A percentile compares a stretch with the other conserved stretches of the same genome.
phyloP scores from a whole-genome alignment of 768 basidiomycete species.

The Sarcomyxa edulis region DNA sequence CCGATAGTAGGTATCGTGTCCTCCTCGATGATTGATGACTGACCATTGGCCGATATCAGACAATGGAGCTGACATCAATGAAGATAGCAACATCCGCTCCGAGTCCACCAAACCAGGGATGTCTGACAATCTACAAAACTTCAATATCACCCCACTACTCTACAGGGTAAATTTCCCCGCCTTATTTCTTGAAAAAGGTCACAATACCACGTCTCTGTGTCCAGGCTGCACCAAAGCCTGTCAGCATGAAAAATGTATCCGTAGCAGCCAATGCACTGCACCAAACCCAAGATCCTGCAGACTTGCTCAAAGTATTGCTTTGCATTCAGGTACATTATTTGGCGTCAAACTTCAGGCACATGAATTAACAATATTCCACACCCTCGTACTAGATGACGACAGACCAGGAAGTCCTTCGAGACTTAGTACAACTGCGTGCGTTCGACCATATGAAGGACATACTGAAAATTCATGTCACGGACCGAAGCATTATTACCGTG shows the following conservation, averaged over 20 bases:
- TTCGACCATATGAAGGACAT: conserved; percentile 90
- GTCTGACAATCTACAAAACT: conserved; percentile 22
- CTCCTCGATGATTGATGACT: no score
- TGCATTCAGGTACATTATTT: conserved; percentile 77
- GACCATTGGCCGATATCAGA: no score
- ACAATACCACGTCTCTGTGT: no score
- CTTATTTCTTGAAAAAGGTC: no score
- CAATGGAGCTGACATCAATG: no score
- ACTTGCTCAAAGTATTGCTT: conserved; percentile 77
- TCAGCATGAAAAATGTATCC: conserved; percentile 76
- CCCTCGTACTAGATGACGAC: conserved; percentile 64
- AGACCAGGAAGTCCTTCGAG: conserved; percentile 69
- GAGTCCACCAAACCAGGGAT: conserved; percentile 96
- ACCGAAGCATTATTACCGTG: conserved; percentile 63
- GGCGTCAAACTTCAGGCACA: no score
- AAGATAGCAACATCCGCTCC: no score
- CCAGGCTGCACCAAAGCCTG: conserved; percentile 73
- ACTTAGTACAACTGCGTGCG: conserved; percentile 89
- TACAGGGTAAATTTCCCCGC: no score
- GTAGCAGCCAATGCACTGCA: conserved; percentile 90
- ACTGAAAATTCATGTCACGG: conserved; percentile 67
- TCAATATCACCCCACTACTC: no score
- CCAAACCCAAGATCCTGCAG: conserved; percentile 78
- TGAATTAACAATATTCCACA: background rate
- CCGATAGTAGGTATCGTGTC: background rate